Conservation (phyloP, 1,284 basidiomycete genomes). For the Tilletia indica region DNA sequence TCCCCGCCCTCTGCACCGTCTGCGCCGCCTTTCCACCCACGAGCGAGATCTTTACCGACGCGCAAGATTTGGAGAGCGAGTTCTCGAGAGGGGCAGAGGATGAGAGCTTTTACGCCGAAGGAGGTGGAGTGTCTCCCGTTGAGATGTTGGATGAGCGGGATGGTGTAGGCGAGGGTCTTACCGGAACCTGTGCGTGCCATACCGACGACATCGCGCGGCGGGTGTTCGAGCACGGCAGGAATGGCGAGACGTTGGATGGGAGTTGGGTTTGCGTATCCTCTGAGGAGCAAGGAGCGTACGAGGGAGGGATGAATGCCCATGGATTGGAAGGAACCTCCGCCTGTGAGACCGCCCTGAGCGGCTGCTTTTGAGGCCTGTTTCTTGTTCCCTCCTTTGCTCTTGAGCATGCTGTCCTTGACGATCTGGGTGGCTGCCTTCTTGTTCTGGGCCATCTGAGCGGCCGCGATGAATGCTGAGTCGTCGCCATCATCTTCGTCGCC, state of each 20-base stretch:
- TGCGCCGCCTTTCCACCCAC: constrained; percentile 64
- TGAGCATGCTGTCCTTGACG: constrained; percentile 39
- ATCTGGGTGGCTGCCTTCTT: constrained; percentile 49
- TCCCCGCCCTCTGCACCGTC: constrained; percentile 57
- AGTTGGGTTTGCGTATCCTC: constrained; percentile 91
- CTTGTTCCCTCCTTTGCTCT: constrained; percentile 33
- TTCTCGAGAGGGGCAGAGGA: constrained; percentile 89
- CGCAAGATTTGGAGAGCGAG: constrained; percentile 88
- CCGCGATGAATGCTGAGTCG: constrained; percentile 51
- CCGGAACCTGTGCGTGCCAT: constrained; percentile 99
- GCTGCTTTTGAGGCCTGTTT: not conserved
- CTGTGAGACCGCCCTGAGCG: constrained; percentile 9
- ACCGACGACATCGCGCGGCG: constrained; percentile 90
- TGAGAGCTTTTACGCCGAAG: constrained; percentile 82
- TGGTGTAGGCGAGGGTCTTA: constrained; percentile 93
- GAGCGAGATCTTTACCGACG: constrained; percentile 87
- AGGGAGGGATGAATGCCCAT: constrained; percentile 78
- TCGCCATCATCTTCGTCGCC: constrained; percentile 41
- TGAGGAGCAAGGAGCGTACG: constrained; percentile 79
- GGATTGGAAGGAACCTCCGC: constrained; percentile 14
- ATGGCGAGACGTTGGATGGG: constrained; percentile 92
- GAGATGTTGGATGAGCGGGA: constrained; percentile 84
- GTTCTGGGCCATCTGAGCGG: constrained; percentile 50
- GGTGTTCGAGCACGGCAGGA: constrained; percentile 76
- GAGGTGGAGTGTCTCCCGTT: constrained; percentile 74